Evolutionary conservation across 2,329 filamentous ascomycete species (phyloP).

Genomic region (Nemania serpens): DNA sequence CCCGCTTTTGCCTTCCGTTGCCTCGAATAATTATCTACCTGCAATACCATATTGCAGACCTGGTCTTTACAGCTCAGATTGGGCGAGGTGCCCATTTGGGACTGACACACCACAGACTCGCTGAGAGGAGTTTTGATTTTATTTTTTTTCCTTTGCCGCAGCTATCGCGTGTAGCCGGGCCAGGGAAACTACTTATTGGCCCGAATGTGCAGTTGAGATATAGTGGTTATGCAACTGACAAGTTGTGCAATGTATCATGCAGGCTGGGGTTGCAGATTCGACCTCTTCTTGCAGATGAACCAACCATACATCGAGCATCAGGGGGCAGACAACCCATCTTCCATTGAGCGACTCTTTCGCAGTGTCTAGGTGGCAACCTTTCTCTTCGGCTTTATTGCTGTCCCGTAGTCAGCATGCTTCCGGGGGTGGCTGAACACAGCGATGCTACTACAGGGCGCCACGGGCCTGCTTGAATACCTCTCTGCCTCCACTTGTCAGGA

Average conservation of each 20-base stretch:
- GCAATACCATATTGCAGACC: neutral
- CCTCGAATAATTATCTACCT: neutral
- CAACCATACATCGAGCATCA: neutral
- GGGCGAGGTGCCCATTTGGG: neutral
- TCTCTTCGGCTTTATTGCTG: neutral
- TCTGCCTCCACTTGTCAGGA: neutral
- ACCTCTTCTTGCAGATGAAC: conserved; percentile 5
- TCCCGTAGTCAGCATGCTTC: neutral
- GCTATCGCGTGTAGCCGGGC: neutral
- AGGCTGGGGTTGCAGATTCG: conserved; percentile 12
- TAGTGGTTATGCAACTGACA: neutral
- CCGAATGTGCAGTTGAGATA: neutral
- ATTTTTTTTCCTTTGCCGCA: conserved; percentile 1
- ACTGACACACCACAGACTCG: neutral
- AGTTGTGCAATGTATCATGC: conserved; percentile 15
- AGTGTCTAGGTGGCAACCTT: neutral
- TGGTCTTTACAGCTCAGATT: neutral
- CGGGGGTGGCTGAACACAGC: neutral
- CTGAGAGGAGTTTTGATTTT: neutral
- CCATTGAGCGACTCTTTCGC: neutral
- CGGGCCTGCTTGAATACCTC: neutral
- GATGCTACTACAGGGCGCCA: neutral
- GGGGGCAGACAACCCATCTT: no score
- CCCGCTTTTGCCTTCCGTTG: neutral
- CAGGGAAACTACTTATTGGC: neutral